These are phyloP conservation scores for Xylariaceae sp. DNA, from an alignment of 2,329 filamentous ascomycete species.

Conservation along the genomic window DNA sequence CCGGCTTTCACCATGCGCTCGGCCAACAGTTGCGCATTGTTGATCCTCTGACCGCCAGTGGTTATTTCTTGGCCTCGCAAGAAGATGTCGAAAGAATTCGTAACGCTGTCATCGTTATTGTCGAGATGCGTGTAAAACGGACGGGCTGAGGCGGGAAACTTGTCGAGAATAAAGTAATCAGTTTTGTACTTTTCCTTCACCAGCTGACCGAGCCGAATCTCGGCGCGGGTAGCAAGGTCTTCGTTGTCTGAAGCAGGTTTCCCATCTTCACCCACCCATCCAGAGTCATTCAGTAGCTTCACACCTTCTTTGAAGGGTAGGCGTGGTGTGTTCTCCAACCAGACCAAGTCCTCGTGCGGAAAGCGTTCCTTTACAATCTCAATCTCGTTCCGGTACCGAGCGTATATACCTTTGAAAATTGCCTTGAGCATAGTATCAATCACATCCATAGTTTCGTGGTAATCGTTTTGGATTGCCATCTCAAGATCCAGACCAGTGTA, in stretches of 20 bases:
- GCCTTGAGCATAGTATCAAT: conserved; percentile 79
- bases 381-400: conserved; percentile 64
- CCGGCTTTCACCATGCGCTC: conserved; percentile 72
- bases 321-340: conserved; percentile 79
- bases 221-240: conserved; percentile 79
- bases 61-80: conserved; percentile 89
- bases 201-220: conserved; percentile 79
- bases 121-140: conserved; percentile 93
- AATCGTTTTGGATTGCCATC: conserved; percentile 85
- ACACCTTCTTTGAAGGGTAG: conserved; percentile 78
- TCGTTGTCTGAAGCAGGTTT: conserved; percentile 67
- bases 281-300: conserved; percentile 73
- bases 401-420: conserved; percentile 70
- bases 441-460: conserved; percentile 78
- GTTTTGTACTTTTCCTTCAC: conserved; percentile 83
- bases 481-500: conserved; percentile 91
- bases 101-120: conserved; percentile 48
- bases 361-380: conserved; percentile 78
- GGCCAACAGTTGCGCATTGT: conserved; percentile 70
- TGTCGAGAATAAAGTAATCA: conserved; percentile 92
- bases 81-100: conserved; percentile 95
- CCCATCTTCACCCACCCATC: conserved; percentile 74
- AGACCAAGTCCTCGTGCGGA: conserved; percentile 81
- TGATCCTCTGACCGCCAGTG: conserved; percentile 89
- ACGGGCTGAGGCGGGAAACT: conserved; percentile 78